Conservation (phyloP, 164 flowering plant genomes). For the Hamamelis virginiana region DNA sequence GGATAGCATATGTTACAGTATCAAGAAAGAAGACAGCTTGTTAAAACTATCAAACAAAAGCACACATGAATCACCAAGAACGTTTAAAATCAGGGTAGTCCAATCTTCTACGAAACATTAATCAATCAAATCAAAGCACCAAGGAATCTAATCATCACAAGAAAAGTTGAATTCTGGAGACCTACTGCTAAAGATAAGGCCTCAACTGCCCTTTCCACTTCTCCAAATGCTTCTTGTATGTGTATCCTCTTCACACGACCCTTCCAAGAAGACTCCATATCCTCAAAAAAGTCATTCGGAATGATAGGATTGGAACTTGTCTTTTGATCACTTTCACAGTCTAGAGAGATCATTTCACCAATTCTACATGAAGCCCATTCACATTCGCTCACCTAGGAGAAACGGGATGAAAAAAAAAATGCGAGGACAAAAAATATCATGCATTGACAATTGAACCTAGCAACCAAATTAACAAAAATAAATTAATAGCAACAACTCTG, state of each 20-base stretch:
- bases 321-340: constrained; percentile 68
- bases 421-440: no score
- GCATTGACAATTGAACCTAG: background rate
- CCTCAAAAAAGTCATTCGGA: constrained; percentile 85
- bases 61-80: no score
- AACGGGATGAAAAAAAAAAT: background rate
- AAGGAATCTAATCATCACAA: background rate
- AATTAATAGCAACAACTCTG: no score
- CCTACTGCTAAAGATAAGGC: constrained; percentile 74
- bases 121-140: background rate
- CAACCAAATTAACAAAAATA: background rate
- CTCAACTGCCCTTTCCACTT: constrained; percentile 79
- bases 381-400: constrained; percentile 68
- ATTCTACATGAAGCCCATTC: constrained; percentile 56
- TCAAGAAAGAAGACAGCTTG: no score
- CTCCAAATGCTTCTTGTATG: constrained; percentile 57
- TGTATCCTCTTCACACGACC: constrained; percentile 86
- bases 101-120: background rate
- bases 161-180: constrained; percentile 13
- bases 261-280: constrained; percentile 91
- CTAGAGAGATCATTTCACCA: constrained; percentile 64
- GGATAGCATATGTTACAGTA: no score
- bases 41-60: no score
- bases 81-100: no score
- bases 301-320: constrained; percentile 46